phyloP scores from a whole-genome alignment of 441 rosid species.

The Gossypium schwendimanii region DNA sequence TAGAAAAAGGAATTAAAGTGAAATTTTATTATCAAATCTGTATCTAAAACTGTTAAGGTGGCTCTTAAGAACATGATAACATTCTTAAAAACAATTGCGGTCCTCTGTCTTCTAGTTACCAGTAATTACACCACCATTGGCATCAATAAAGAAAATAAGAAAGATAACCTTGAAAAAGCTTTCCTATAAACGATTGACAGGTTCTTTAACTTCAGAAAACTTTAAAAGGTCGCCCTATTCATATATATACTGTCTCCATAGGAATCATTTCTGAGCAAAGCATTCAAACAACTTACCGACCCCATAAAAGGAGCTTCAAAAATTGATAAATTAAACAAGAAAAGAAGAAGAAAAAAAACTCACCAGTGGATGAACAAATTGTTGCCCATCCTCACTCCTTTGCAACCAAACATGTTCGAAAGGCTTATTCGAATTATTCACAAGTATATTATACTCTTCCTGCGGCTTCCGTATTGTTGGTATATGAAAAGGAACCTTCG shows the following conservation, averaged over 20 bases:
- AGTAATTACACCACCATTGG: background rate
- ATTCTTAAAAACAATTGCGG: background rate
- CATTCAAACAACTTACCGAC: too few species aligned
- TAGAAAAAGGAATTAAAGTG: background rate
- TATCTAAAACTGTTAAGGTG: background rate
- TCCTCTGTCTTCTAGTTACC: background rate
- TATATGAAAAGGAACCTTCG: constrained; percentile 68
- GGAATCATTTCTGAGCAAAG: too few species aligned
- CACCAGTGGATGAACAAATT: constrained; percentile 85
- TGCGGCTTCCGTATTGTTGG: constrained; percentile 72
- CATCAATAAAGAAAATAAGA: background rate
- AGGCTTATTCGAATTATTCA: constrained; percentile 57
- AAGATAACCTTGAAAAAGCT: too few species aligned
- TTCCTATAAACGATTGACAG: background rate
- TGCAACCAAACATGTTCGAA: constrained; percentile 80
- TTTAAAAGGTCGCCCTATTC: background rate
- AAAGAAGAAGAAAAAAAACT: constrained; percentile 19
- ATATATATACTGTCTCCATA: too few species aligned
- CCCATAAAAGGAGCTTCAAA: background rate
- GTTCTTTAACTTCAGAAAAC: background rate
- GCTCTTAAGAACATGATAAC: background rate
- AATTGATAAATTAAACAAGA: background rate
- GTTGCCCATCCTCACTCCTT: constrained; percentile 51
- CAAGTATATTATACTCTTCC: constrained; percentile 55
- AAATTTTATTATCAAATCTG: background rate